These are phyloP conservation scores for Botryosphaeria dothidea DNA, from an alignment of 2,329 filamentous ascomycete species.

Conservation along the genomic window DNA sequence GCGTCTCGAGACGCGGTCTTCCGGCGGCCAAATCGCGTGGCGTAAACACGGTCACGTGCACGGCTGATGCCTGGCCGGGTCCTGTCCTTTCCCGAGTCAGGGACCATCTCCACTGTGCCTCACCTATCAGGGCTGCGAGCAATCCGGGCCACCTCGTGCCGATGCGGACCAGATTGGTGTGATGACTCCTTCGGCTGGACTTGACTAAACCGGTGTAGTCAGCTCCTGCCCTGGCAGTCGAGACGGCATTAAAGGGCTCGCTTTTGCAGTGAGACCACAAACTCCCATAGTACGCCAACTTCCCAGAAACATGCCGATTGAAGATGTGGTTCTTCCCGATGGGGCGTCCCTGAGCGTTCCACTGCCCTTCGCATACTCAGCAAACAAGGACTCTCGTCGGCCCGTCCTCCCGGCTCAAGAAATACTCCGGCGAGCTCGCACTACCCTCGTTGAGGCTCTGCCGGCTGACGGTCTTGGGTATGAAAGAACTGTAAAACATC, in stretches of 20 bases:
- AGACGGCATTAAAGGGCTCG: not conserved
- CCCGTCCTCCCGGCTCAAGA: slow-evolving; percentile 38
- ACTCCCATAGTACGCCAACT: not conserved
- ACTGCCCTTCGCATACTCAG: not conserved
- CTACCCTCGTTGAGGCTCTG: slow-evolving; percentile 38
- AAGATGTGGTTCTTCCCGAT: not conserved
- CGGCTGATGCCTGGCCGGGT: too few species aligned
- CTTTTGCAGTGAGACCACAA: not conserved
- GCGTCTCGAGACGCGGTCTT: not conserved
- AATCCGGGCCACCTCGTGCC: not conserved
- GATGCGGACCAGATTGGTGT: not conserved
- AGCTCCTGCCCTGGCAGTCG: not conserved
- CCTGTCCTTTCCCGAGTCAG: not conserved
- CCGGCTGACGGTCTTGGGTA: slow-evolving; percentile 46
- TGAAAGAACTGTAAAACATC: slow-evolving; percentile 43
- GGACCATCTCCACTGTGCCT: too few species aligned
- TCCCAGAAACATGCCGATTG: not conserved
- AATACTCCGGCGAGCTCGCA: slow-evolving; percentile 32
- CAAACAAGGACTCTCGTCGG: slow-evolving; percentile 21
- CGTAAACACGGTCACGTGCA: not conserved
- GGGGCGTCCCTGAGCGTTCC: not conserved
- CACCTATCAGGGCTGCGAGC: too few species aligned
- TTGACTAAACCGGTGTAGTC: not conserved
- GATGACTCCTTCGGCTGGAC: slow-evolving; percentile 5
- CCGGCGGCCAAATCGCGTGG: not conserved